Evolutionary conservation across 2,329 filamentous ascomycete genomes (phyloP).

Genomic region (Arthrobotrys pseudoclavata): DNA sequence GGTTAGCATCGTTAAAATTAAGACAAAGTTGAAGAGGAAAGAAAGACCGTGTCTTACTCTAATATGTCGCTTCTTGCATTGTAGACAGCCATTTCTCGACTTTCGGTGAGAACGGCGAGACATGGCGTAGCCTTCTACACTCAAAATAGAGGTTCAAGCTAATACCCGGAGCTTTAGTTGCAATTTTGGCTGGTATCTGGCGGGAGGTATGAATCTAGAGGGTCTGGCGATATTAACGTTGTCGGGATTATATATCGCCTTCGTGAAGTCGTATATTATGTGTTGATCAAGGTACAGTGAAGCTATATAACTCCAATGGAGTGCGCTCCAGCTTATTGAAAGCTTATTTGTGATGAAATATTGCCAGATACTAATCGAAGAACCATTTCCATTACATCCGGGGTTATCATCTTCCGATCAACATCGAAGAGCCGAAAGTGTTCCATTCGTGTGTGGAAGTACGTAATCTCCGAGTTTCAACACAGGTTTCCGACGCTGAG

Average conservation of each 20-base stretch:
- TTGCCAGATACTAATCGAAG: background rate
- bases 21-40: background rate
- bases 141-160: background rate
- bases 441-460: background rate
- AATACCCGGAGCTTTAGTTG: background rate
- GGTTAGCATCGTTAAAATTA: background rate
- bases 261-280: no score
- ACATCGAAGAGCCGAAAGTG: background rate
- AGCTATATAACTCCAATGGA: no score
- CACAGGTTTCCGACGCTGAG: background rate
- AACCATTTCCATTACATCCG: background rate
- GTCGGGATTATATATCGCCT: no score
- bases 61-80: slow-evolving; percentile 66
- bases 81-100: slow-evolving; percentile 66
- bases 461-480: slow-evolving; percentile 1
- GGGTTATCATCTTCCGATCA: background rate
- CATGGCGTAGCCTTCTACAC: slow-evolving; percentile 14
- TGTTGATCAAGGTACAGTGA: no score
- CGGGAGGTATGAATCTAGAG: background rate
- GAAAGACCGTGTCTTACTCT: slow-evolving; percentile 63
- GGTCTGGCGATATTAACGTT: background rate
- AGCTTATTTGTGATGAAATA: background rate
- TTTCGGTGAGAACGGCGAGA: slow-evolving; percentile 65
- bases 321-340: no score
- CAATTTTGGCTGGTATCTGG: no score